phyloP scores from a whole-genome alignment of 1,139 yeast genomes.

The Nadsonia commutata region DNA sequence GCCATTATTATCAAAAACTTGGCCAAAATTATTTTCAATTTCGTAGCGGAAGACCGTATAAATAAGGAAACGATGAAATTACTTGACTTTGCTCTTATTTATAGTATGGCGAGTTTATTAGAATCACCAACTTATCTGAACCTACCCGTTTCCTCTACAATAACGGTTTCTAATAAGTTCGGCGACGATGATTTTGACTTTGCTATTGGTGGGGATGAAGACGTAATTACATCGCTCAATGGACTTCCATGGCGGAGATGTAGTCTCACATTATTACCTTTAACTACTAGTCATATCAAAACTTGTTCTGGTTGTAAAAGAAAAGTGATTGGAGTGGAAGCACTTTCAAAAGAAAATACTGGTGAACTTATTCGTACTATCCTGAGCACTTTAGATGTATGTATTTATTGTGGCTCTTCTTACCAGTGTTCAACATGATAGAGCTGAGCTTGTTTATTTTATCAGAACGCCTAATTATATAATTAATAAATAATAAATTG shows the following conservation, averaged over 20 bases:
- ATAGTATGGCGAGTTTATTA: background rate
- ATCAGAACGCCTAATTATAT: too few species aligned
- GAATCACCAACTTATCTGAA: background rate
- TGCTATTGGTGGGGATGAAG: background rate
- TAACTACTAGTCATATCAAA: background rate
- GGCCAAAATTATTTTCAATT: background rate
- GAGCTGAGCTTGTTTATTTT: too few species aligned
- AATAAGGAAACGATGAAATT: background rate
- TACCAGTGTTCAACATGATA: background rate
- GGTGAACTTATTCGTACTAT: background rate
- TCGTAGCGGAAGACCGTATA: background rate
- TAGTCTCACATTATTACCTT: background rate
- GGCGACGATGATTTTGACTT: background rate
- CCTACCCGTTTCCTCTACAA: background rate
- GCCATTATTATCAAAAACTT: background rate
- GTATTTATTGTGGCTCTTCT: background rate
- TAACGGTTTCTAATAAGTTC: background rate
- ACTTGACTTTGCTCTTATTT: background rate
- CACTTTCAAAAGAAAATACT: background rate
- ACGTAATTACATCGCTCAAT: background rate
- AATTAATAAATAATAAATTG: too few species aligned
- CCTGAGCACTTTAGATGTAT: background rate
- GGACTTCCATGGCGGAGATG: background rate
- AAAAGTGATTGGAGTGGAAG: background rate
- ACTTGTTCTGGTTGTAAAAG: background rate